Base-by-base conservation (phyloP, 2,329 filamentous ascomycete species). In the Zymoseptoria passerinii region DNA sequence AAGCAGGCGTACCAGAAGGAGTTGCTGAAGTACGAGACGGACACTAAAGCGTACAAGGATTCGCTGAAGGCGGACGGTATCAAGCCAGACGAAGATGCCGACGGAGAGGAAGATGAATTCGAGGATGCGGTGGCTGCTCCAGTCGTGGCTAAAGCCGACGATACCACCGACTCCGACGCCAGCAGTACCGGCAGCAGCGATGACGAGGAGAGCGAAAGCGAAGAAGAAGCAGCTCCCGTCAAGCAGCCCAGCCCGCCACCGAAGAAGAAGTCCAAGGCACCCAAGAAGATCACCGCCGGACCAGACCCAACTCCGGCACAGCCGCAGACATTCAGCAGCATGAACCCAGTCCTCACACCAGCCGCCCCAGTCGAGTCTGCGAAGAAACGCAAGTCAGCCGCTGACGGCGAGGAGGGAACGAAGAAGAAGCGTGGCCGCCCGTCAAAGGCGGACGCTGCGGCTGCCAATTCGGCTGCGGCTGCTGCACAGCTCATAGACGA, bases 1-100 rank as follows among this genome's bases (percentile, higher is more conserved):
- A 79, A 81, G 65, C 75, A 79, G 28, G 76, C 80, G n/a, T 86
- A 86, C 70, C 76, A 79, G 61, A 73, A 76, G 61, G 82, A 82
- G 60, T 76, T 84, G 63, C 78, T 80, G 53, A 72, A 77, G 50
- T 86, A 83, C 73, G 79, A 82, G 64, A 73, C 78, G 57, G 78
- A 81, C 55, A 76, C 82, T 68, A 75, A 76, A 54, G 77, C 75
- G 3, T 87, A 86, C 75, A 80, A 83, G 67, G 79, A 52, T 18
- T 52, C 20, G 28, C 52, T 28, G 20, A 16, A 19, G 10, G 27
- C 54, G 28, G 51, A 44, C 23, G 13, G n/a, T 7, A n/a, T 48
- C 28, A 52, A 52, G 13, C 50, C 28, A 3, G 50, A 23, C 23
- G 50, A 52, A 10, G 50, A 59, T 52, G n/a, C 56, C 5, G 55